phyloP scores from a whole-genome alignment of 768 basidiomycete genomes.

The Amanita thiersii region DNA sequence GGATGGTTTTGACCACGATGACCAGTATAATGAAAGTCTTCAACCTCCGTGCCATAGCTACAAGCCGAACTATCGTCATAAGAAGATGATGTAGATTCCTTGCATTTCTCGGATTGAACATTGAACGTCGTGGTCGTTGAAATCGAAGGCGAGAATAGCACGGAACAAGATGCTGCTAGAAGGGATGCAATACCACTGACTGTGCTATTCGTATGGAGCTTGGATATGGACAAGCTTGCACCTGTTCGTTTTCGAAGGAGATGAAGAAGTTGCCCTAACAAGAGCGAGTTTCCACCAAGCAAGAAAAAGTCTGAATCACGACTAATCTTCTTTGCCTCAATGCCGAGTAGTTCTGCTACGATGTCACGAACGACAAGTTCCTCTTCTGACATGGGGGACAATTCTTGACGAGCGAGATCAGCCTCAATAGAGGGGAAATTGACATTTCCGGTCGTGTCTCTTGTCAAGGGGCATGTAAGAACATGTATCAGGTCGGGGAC shows the following conservation, averaged over 20 bases:
- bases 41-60: no score
- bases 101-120: no score
- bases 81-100: no score
- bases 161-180: conserved; percentile 24
- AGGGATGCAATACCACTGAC: conserved; percentile 31
- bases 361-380: conserved; percentile 29
- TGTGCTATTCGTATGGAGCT: conserved; percentile 33
- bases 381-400: conserved; percentile 19
- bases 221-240: conserved; percentile 25
- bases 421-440: conserved; percentile 25
- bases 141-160: no score
- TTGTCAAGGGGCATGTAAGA: conserved; percentile 17
- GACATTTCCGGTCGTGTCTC: conserved; percentile 15
- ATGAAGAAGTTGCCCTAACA: conserved; percentile 38
- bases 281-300: conserved; percentile 35
- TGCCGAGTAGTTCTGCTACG: conserved; percentile 22
- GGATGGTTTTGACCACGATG: no score
- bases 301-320: conserved; percentile 34
- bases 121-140: no score
- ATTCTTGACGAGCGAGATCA: conserved; percentile 14
- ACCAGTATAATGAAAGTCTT: no score
- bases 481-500: conserved; percentile 29
- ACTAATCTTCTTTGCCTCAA: conserved; percentile 21
- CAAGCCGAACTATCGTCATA: no score
- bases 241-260: conserved; percentile 30